Evolutionary conservation across 306 rosid genomes (phyloP).

Genomic region (Cucumis melo): DNA sequence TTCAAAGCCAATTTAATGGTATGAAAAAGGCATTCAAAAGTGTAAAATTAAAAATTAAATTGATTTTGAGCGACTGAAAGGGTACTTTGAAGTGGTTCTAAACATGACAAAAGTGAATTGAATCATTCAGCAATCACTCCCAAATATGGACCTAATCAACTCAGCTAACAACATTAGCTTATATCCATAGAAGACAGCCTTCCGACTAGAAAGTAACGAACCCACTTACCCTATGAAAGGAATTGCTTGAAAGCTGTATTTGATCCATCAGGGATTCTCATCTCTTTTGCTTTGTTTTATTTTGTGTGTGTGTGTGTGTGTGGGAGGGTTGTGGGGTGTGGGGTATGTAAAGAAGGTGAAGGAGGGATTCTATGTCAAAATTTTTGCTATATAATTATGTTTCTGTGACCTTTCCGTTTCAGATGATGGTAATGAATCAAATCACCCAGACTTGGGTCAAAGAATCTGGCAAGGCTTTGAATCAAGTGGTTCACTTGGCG

Average conservation of each 20-base stretch:
- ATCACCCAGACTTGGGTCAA: slow-evolving; percentile 21
- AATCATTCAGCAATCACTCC: too few species aligned
- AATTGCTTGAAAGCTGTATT: neutral
- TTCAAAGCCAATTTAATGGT: too few species aligned
- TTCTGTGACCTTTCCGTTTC: slow-evolving; percentile 11
- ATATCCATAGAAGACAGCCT: neutral
- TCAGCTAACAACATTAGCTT: neutral
- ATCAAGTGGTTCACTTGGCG: slow-evolving; percentile 29
- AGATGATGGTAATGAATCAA: slow-evolving; percentile 25
- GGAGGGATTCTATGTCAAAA: neutral
- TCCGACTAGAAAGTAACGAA: neutral
- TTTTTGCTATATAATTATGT: neutral
- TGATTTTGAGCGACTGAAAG: too few species aligned
- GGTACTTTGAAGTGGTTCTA: too few species aligned
- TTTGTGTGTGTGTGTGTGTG: too few species aligned
- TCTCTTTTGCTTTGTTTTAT: neutral
- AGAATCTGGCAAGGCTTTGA: slow-evolving; percentile 27
- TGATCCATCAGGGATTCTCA: neutral
- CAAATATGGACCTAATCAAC: neutral
- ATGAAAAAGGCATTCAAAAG: too few species aligned
- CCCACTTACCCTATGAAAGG: neutral
- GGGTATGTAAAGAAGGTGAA: neutral
- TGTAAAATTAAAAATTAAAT: too few species aligned
- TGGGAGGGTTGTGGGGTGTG: neutral
- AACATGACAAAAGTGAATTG: too few species aligned